Conservation (phyloP, 371 early-diverging fungal genomes). For the Blakeslea trispora region DNA sequence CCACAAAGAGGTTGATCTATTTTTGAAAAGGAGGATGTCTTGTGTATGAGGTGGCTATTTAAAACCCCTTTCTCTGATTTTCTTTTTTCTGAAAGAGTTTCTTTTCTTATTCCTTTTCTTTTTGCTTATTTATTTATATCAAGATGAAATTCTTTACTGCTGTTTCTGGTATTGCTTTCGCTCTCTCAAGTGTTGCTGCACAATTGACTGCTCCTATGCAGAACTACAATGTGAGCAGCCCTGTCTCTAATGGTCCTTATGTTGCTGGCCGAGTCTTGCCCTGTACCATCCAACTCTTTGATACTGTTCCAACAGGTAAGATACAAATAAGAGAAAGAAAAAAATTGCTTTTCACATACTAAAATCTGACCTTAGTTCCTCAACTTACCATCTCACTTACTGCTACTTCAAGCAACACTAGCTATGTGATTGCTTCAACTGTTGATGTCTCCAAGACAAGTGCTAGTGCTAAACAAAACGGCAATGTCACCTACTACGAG, state of each 20-base stretch:
- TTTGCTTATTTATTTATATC: constrained; percentile 2
- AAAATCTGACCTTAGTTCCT: constrained; percentile 15
- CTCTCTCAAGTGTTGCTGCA: constrained; percentile 23
- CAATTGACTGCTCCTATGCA: constrained; percentile 39
- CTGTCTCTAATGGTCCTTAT: constrained; percentile 40
- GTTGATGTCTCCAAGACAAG: constrained; percentile 40
- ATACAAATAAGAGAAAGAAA: neutral
- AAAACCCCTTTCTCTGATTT: constrained; percentile 2
- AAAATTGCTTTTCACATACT: neutral
- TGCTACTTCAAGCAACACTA: constrained; percentile 16
- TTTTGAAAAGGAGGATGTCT: neutral
- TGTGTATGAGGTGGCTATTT: constrained; percentile 1
- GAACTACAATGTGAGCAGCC: constrained; percentile 44
- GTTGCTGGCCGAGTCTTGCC: constrained; percentile 42
- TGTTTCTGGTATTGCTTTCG: constrained; percentile 21
- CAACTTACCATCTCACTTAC: constrained; percentile 25
- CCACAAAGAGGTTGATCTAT: neutral
- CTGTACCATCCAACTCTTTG: constrained; percentile 37
- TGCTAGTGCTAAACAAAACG: constrained; percentile 27
- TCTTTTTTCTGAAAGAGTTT: constrained; percentile 1
- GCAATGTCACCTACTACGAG: constrained; percentile 43
- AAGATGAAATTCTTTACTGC: constrained; percentile 24
- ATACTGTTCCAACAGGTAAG: constrained; percentile 29
- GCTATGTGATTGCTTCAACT: constrained; percentile 24
- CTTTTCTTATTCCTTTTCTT: constrained; percentile 11